phyloP scores from a whole-genome alignment of 768 basidiomycete species.

The Naganishia vaughanmartiniae region DNA sequence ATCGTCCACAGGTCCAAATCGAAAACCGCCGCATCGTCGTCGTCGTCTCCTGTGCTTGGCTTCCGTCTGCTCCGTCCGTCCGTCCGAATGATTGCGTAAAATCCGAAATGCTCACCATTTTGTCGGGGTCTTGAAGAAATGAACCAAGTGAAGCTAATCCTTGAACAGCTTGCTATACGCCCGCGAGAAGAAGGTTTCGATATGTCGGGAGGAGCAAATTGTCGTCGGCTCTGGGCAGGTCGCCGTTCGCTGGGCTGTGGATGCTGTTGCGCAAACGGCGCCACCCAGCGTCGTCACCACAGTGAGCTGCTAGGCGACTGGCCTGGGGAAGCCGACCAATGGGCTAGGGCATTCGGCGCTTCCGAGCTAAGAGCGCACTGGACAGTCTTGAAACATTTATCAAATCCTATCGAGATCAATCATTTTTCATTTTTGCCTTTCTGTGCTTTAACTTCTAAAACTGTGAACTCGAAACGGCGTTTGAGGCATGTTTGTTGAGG shows the following conservation, averaged over 20 bases:
- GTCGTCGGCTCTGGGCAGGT: slow-evolving; percentile 1
- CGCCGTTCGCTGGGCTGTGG: slow-evolving; percentile 5
- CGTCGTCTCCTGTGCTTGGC: background rate
- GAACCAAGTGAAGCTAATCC: slow-evolving; percentile 23
- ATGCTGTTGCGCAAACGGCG: background rate
- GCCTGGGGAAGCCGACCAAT: no score
- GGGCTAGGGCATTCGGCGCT: no score
- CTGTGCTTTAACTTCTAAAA: no score
- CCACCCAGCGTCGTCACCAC: no score
- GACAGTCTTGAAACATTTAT: background rate
- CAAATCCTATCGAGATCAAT: background rate
- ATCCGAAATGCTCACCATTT: slow-evolving; percentile 32
- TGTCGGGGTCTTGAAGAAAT: slow-evolving; percentile 28
- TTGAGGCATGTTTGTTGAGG: no score
- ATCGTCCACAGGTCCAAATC: background rate
- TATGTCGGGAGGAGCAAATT: background rate
- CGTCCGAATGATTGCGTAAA: background rate
- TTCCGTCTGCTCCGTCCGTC: slow-evolving; percentile 18
- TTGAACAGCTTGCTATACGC: slow-evolving; percentile 8
- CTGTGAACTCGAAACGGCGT: no score
- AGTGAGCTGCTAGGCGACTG: no score
- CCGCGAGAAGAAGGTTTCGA: background rate
- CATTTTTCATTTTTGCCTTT: no score
- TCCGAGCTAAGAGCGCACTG: background rate
- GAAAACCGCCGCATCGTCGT: background rate